phyloP scores from a whole-genome alignment of 139 green algal genomes.

The Chlorella sp. region DNA sequence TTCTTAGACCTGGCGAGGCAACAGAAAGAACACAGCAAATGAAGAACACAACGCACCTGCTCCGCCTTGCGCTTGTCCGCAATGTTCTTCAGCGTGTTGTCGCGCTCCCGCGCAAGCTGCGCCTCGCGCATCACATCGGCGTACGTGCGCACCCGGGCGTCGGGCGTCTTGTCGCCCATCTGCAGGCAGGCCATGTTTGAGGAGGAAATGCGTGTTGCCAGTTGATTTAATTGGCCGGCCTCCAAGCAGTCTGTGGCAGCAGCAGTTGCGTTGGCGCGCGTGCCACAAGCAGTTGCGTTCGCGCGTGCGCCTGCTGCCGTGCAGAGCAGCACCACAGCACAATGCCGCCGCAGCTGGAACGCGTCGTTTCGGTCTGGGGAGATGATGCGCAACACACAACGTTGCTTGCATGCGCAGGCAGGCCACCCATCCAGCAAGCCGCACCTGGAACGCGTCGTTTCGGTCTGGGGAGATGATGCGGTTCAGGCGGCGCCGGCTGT shows the following conservation, averaged over 20 bases:
- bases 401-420: background rate
- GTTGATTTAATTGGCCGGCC: too few species aligned
- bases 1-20: too few species aligned
- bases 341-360: constrained; percentile 86
- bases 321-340: too few species aligned
- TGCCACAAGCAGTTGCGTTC: too few species aligned
- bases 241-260: too few species aligned
- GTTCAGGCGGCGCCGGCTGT: constrained; percentile 78
- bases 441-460: constrained; percentile 92
- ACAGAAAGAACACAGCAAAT: too few species aligned
- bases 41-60: background rate
- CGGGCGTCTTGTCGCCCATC: constrained; percentile 83
- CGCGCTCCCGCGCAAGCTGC: constrained; percentile 82
- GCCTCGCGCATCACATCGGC: constrained; percentile 90
- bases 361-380: constrained; percentile 92
- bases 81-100: constrained; percentile 96
- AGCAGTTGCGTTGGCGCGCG: too few species aligned
- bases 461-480: constrained; percentile 88
- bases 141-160: constrained; percentile 76
- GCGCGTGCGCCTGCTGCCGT: too few species aligned
- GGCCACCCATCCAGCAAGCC: constrained; percentile 4
- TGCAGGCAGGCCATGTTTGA: background rate
- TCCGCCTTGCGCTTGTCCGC: constrained; percentile 78
- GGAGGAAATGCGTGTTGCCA: too few species aligned
- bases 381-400: too few species aligned